Conservation (phyloP, 257 asterid genomes). For the Penstemon newberryi region DNA sequence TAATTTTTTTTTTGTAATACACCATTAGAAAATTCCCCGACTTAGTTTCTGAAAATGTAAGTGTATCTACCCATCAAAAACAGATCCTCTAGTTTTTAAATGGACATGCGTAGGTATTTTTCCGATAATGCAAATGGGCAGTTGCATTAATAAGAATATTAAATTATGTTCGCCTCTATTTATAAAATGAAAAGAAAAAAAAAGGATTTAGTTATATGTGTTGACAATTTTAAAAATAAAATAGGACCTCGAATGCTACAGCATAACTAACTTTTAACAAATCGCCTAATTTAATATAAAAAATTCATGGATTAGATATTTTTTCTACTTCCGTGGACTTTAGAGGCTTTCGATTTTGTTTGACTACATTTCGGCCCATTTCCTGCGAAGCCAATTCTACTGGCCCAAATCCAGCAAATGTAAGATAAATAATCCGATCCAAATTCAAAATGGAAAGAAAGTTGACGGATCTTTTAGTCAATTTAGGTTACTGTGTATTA, state of each 20-base stretch:
- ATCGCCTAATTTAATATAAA: constrained; percentile 10
- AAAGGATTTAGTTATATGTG: constrained; percentile 22
- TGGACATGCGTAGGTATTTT: constrained; percentile 17
- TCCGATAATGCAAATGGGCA: constrained; percentile 13
- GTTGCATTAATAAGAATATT: background rate
- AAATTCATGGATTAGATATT: background rate
- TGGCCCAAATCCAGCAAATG: no score
- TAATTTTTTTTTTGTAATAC: no score
- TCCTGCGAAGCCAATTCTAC: no score
- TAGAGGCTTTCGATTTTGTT: no score
- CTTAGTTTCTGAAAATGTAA: background rate
- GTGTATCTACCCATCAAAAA: background rate
- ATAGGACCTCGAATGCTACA: constrained; percentile 23
- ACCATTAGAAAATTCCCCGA: no score
- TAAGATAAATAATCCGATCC: no score
- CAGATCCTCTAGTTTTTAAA: constrained; percentile 7
- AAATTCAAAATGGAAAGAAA: no score
- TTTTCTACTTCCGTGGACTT: background rate
- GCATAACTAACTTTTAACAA: constrained; percentile 32
- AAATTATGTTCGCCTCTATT: background rate
- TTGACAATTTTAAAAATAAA: constrained; percentile 25
- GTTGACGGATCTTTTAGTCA: no score
- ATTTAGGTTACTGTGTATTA: no score
- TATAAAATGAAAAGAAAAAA: background rate
- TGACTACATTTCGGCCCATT: no score